A percentile compares a stretch with the other conserved stretches of the same genome.
Evolutionary conservation across 306 rosid genomes (phyloP).

Genomic region (Prosopis cineraria): DNA sequence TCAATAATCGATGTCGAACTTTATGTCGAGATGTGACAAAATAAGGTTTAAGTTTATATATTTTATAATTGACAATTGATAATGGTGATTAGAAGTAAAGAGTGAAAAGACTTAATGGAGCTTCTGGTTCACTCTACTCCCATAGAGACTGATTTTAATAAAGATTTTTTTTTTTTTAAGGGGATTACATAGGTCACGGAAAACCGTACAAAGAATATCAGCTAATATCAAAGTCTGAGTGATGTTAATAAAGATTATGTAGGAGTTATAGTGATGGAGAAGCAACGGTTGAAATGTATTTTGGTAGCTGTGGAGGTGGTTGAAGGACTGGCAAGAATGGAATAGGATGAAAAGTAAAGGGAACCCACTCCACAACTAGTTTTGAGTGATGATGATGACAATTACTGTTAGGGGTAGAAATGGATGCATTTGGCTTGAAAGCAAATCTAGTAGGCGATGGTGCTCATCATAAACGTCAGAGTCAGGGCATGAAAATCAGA

Average conservation of each 20-base stretch:
- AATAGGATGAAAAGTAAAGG: not conserved
- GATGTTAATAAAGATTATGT: not conserved
- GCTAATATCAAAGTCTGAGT: no score
- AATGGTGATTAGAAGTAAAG: no score
- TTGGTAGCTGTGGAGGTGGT: not conserved
- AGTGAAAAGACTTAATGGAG: no score
- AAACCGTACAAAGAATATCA: no score
- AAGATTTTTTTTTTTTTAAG: no score
- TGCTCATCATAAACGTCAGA: conserved; percentile 35
- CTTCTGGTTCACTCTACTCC: no score
- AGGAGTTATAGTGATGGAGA: not conserved
- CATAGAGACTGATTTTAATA: no score
- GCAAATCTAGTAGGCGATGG: not conserved
- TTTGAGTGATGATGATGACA: not conserved
- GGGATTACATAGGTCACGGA: no score
- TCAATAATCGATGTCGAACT: not conserved
- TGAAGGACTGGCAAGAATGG: not conserved
- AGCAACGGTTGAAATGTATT: conserved; percentile 9
- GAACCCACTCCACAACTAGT: not conserved
- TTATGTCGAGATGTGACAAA: no score
- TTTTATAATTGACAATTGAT: no score
- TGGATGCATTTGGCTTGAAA: not conserved
- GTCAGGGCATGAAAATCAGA: conserved; percentile 41
- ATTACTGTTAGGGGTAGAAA: not conserved
- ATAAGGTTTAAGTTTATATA: no score